phyloP scores from a whole-genome alignment of 106 monocot genomes.

The Phalaenopsis aphrodite region DNA sequence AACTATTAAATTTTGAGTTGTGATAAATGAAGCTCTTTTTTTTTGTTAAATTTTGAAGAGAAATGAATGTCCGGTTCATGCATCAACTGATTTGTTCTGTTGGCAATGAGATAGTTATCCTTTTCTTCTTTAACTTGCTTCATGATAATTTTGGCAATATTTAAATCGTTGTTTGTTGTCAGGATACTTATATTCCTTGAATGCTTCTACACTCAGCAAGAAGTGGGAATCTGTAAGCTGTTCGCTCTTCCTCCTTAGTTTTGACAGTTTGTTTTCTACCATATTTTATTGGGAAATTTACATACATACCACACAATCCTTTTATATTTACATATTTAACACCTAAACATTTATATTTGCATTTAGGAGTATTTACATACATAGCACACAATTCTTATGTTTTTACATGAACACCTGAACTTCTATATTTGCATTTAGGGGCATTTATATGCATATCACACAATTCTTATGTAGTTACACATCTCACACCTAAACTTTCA shows the following conservation, averaged over 20 bases:
- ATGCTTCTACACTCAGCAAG: slow-evolving; percentile 86
- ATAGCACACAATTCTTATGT: no score
- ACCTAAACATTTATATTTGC: no score
- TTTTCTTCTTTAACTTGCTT: background rate
- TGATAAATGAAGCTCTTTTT: background rate
- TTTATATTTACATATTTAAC: no score
- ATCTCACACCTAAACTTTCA: no score
- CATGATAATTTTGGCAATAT: background rate
- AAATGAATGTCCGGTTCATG: background rate
- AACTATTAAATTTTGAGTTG: background rate
- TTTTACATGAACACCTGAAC: no score
- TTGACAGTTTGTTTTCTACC: background rate
- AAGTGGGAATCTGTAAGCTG: slow-evolving; percentile 76
- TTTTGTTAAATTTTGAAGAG: no score
- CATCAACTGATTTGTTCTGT: background rate
- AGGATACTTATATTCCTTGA: slow-evolving; percentile 89
- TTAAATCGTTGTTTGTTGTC: slow-evolving; percentile 7
- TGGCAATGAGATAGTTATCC: background rate
- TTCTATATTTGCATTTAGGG: no score
- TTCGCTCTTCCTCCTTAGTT: background rate
- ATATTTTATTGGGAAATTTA: no score
- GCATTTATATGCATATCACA: no score
- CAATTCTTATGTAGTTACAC: background rate
- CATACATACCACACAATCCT: no score
- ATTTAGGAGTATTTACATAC: no score